phyloP scores from a whole-genome alignment of 1,284 basidiomycete species.

The Papiliotrema nemorosa region DNA sequence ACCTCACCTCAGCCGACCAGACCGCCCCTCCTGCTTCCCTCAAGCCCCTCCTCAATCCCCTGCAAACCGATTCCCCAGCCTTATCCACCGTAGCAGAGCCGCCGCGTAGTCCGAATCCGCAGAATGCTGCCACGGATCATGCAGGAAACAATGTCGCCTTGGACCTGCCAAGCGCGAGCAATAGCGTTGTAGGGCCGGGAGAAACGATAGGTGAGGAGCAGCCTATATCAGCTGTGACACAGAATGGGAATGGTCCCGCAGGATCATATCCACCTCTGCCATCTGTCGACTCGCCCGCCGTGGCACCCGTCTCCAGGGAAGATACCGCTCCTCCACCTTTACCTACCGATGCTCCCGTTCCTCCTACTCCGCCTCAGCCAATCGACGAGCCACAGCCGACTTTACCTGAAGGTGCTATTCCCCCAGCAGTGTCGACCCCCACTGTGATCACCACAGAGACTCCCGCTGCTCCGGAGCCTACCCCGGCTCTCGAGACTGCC shows the following conservation, averaged over 20 bases:
- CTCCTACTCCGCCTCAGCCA: slow-evolving; percentile 23
- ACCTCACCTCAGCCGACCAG: neutral
- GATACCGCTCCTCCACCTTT: slow-evolving; percentile 20
- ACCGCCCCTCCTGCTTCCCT: slow-evolving; percentile 7
- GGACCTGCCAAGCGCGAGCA: slow-evolving; percentile 5
- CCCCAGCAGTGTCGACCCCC: slow-evolving; percentile 32
- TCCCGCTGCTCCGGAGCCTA: neutral
- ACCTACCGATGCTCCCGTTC: slow-evolving; percentile 29
- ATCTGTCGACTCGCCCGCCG: neutral
- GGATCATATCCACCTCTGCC: neutral
- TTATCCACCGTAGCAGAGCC: slow-evolving; percentile 38
- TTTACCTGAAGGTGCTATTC: slow-evolving; percentile 22
- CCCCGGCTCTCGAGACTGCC: neutral
- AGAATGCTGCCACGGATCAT: slow-evolving; percentile 21
- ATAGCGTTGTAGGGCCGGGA: slow-evolving; percentile 5
- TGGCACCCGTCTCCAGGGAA: slow-evolving; percentile 4
- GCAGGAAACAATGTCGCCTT: slow-evolving; percentile 13
- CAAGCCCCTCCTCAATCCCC: slow-evolving; percentile 38
- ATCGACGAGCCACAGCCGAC: slow-evolving; percentile 28
- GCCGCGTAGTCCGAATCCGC: slow-evolving; percentile 28
- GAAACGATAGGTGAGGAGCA: neutral
- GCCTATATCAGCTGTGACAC: no score
- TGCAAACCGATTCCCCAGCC: slow-evolving; percentile 28
- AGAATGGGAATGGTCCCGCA: no score
- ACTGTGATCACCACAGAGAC: slow-evolving; percentile 27